Conservation (phyloP, 2,329 filamentous ascomycete genomes). For the Penicillium sp. region DNA sequence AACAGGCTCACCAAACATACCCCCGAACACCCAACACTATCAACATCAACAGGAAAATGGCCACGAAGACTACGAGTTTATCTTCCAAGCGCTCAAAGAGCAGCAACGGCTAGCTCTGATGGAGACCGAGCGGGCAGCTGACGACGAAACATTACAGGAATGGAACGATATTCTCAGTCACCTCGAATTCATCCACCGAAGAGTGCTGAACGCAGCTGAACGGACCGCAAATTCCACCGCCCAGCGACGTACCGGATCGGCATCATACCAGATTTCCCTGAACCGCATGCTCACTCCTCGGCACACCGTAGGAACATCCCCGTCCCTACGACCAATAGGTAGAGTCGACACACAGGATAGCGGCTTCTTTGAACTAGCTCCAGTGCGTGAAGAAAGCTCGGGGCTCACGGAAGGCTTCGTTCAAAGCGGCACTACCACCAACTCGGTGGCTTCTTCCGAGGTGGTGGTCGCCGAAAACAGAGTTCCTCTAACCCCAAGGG, state of each 20-base stretch:
- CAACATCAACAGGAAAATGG: background rate
- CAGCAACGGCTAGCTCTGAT: conserved; percentile 15
- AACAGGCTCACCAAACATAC: background rate
- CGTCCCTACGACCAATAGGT: conserved; percentile 2
- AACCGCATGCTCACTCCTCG: conserved; percentile 9
- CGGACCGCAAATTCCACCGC: conserved; percentile 11
- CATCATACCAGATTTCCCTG: conserved; percentile 2
- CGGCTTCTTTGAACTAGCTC: conserved; percentile 5
- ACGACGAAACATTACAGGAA: conserved; percentile 13
- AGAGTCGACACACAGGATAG: conserved; percentile 10
- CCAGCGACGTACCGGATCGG: conserved; percentile 12
- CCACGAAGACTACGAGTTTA: conserved; percentile 13
- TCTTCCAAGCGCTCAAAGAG: conserved; percentile 12
- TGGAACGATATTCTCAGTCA: conserved; percentile 16
- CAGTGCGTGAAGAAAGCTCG: conserved; percentile 3
- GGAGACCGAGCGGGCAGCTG: conserved; percentile 9
- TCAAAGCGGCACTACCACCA: background rate
- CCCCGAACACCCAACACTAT: background rate
- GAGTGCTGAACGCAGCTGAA: conserved; percentile 15
- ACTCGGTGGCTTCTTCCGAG: background rate
- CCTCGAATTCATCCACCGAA: conserved; percentile 13
- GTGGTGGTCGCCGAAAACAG: background rate
- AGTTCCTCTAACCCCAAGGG: background rate
- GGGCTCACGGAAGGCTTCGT: background rate
- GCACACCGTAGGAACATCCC: background rate